Evolutionary conservation across 2,329 filamentous ascomycete genomes (phyloP).

Genomic region (Didymella keratinophila): DNA sequence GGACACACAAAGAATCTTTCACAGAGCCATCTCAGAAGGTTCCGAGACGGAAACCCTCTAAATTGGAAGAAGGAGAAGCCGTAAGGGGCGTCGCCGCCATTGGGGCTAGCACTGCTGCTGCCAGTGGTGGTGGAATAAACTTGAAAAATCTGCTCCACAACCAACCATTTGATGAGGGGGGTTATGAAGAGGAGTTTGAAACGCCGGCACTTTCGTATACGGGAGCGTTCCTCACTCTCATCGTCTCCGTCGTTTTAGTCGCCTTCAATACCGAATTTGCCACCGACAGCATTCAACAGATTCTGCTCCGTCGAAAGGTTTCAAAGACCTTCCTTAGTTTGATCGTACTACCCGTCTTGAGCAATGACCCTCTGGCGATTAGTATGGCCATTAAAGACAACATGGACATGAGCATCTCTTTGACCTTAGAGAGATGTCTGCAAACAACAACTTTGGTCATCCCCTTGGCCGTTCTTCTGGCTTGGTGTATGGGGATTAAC

Average conservation of each 20-base stretch:
- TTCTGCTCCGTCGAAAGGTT: background rate
- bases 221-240: background rate
- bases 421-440: background rate
- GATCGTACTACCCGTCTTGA: background rate
- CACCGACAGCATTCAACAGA: background rate
- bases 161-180: background rate
- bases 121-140: background rate
- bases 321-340: background rate
- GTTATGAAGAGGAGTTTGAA: background rate
- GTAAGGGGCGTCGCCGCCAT: background rate
- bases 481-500: background rate
- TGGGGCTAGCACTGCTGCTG: background rate
- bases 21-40: background rate
- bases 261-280: background rate
- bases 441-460: background rate
- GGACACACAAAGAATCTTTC: background rate
- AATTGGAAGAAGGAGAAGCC: background rate
- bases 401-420: background rate
- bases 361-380: background rate
- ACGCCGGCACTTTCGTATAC: background rate
- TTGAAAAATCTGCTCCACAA: background rate
- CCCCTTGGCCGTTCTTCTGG: background rate
- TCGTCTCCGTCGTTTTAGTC: background rate
- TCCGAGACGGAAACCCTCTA: background rate
- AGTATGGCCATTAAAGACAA: background rate